Base-by-base conservation (phyloP, 2,329 filamentous ascomycete genomes). In the Calonectria ilicicola region DNA sequence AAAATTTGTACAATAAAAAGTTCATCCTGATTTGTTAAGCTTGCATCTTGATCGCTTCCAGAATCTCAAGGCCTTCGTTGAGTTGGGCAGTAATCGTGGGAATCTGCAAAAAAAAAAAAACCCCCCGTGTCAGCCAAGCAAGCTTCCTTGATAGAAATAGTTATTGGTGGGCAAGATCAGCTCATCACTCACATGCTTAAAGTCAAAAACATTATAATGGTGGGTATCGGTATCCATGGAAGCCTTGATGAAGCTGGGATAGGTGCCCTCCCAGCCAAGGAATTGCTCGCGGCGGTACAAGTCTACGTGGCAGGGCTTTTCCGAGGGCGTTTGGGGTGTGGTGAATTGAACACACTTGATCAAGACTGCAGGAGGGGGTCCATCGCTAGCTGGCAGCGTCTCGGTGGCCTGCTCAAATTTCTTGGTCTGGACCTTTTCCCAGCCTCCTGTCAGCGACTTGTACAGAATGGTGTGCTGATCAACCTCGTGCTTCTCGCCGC, bases 161-260 rank as follows among this genome's bases (percentile, higher is more conserved):
- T 21, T 35, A 2, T 2, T 2, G 44, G 42, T 27, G 23, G 19
- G 23, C 8, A 14, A 12, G 10, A 35, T 12, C 1, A 17, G 21
- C 21, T 32, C 5, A 32, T 32, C 29, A 68, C 65, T 68, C 44
- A 68, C 65, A 47, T 62, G 65, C 17, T 68, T 68, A 49, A 68
- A 68, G 29, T 81, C 76, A 76, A 82, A 82, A 29, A 82, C 46
- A n/a, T 65, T 67, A 44, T 78, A 82, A 66, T 82, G 80, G 26
- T 80, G 63, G 10, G 79, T 73, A 29, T 80, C 74, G 15, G 80
- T 75, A 35, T 82, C 80, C 65, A 81, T 70, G 8, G 77, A 73
- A 3, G 79, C 79, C 70, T 75, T 79, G 76, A 82, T 80, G 44
- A 81, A 82, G 58, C 78, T 77, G 1, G 77, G 74, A 42, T 78